phyloP scores from a whole-genome alignment of 2,329 filamentous ascomycete genomes.

The Colletotrichum aenigma region DNA sequence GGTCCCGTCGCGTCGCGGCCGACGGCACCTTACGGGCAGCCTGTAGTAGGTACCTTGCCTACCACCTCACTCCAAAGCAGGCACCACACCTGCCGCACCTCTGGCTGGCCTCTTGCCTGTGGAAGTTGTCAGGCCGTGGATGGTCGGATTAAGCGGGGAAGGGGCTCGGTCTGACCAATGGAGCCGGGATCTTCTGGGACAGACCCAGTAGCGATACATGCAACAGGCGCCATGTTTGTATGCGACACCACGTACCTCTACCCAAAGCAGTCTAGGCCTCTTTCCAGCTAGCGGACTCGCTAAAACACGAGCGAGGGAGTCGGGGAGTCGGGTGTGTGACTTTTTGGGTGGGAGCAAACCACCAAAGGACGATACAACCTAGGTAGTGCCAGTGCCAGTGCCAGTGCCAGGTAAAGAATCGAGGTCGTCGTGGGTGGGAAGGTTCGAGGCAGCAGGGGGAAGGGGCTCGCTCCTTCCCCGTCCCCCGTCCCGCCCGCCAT shows the following conservation, averaged over 20 bases:
- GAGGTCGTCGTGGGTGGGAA: background rate
- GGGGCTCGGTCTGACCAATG: constrained; percentile 8
- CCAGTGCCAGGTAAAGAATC: background rate
- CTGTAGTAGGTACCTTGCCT: background rate
- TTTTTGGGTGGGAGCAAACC: background rate
- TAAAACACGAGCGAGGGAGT: constrained; percentile 18
- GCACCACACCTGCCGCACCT: background rate
- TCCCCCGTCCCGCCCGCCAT: background rate
- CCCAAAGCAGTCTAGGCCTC: background rate
- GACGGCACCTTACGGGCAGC: background rate
- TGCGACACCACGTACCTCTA: constrained; percentile 12
- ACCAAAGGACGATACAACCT: background rate
- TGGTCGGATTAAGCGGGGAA: constrained; percentile 19
- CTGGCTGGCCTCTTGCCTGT: background rate
- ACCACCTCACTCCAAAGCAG: background rate
- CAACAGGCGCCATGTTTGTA: constrained; percentile 3
- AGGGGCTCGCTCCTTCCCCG: background rate
- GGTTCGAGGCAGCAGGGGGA: background rate
- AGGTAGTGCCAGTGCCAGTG: background rate
- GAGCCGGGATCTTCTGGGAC: background rate
- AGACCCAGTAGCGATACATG: constrained; percentile 15
- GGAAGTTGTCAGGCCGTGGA: background rate
- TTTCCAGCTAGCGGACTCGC: background rate
- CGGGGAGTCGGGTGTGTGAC: constrained; percentile 6
- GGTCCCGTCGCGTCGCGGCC: background rate